These are phyloP conservation scores for Phytophthora kernoviae DNA, from an alignment of 352 stramenopile genomes.

Conservation along the genomic window DNA sequence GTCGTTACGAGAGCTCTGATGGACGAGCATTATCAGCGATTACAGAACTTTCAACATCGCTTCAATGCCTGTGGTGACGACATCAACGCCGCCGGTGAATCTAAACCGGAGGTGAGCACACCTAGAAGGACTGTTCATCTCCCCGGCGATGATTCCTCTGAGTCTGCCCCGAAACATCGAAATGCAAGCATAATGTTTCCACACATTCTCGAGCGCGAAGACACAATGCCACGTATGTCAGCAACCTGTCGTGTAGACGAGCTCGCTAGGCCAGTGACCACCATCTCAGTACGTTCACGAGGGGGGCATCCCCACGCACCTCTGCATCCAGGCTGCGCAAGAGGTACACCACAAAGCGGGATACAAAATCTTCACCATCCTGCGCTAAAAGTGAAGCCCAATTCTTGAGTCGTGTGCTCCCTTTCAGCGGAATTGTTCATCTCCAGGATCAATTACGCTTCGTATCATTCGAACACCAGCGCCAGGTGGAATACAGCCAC, in stretches of 20 bases:
- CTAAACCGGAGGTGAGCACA: conserved; percentile 1
- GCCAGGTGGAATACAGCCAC: conserved; percentile 12
- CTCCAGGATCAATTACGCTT: conserved; percentile 58
- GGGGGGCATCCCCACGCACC: not conserved
- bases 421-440: conserved; percentile 44
- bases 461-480: conserved; percentile 43
- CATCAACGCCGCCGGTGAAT: conserved; percentile 2
- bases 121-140: conserved; percentile 21
- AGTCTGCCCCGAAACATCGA: not conserved
- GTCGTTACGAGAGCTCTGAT: conserved; percentile 58
- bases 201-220: conserved; percentile 44
- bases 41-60: conserved; percentile 52
- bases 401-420: conserved; percentile 51
- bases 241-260: conserved; percentile 15
- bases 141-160: conserved; percentile 10
- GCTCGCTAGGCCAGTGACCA: conserved; percentile 26
- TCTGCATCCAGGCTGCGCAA: not conserved
- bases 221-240: conserved; percentile 11
- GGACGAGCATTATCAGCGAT: conserved; percentile 44
- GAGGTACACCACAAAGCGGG: conserved; percentile 5
- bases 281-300: not conserved
- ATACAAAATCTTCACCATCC: conserved; percentile 16
- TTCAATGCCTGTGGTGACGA: conserved; percentile 30
- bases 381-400: conserved; percentile 51
- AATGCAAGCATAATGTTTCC: conserved; percentile 50